Conservation (phyloP, 106 monocot genomes). For the Gastrodia elata region DNA sequence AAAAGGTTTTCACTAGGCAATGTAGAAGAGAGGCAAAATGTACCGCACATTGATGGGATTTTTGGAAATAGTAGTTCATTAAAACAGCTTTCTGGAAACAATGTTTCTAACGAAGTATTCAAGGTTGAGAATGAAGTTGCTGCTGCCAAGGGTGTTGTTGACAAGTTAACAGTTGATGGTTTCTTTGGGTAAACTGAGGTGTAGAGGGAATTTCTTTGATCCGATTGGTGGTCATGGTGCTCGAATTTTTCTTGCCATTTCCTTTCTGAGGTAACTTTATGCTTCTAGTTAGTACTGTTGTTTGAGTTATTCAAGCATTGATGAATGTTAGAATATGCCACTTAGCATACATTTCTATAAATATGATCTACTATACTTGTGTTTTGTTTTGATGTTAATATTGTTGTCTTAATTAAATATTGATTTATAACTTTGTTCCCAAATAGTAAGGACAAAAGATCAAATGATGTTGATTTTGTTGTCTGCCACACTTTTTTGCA, state of each 20-base stretch:
- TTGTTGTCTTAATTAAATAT: no score
- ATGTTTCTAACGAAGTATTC: neutral
- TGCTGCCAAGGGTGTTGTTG: neutral
- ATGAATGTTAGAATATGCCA: neutral
- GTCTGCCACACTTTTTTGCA: neutral
- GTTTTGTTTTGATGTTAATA: no score
- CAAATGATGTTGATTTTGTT: no score
- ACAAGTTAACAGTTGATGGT: neutral
- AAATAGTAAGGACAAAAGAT: no score
- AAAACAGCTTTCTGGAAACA: neutral
- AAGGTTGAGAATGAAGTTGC: neutral
- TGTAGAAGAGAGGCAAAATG: neutral
- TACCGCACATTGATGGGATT: neutral
- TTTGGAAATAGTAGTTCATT: neutral
- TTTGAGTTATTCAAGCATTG: neutral
- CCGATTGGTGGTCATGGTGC: neutral
- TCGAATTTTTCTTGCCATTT: conserved; percentile 1
- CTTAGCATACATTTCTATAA: no score
- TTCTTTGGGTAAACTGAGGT: neutral
- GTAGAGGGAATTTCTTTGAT: neutral
- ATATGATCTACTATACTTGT: no score
- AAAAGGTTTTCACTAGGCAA: conserved; percentile 1
- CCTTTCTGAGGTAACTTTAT: neutral
- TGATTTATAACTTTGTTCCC: no score
- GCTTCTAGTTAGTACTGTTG: neutral